A percentile compares a stretch with the other conserved stretches of the same genome.
These are phyloP conservation scores for Dalbergia oliveri DNA, from an alignment of 306 rosid species.

Conservation along the genomic window DNA sequence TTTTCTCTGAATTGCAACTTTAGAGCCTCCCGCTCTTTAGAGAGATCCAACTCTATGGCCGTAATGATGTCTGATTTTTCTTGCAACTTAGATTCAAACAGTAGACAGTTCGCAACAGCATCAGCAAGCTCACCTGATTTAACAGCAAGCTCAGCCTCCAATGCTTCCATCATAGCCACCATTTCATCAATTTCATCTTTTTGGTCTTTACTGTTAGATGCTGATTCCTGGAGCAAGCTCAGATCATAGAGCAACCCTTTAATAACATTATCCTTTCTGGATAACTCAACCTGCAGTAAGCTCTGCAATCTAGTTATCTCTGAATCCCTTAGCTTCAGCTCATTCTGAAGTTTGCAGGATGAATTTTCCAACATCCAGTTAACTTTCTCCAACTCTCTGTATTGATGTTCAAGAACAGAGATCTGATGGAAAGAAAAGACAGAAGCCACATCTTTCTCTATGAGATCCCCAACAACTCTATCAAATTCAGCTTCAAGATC, in stretches of 20 bases:
- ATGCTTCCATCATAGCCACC: constrained; percentile 61
- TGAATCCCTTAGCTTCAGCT: constrained; percentile 54
- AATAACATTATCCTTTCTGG: constrained; percentile 83
- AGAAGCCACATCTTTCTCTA: constrained; percentile 58
- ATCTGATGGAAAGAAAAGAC: constrained; percentile 54
- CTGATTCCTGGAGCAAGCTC: constrained; percentile 96
- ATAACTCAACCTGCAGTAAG: constrained; percentile 68
- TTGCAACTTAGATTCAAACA: constrained; percentile 72
- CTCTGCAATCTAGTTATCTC: constrained; percentile 59
- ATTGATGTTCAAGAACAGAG: constrained; percentile 58
- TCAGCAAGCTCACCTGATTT: constrained; percentile 76
- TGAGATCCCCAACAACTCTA: constrained; percentile 47
- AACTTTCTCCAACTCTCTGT: constrained; percentile 50
- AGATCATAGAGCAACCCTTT: constrained; percentile 85
- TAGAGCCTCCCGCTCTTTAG: constrained; percentile 55
- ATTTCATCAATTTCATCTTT: constrained; percentile 77
- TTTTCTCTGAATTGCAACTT: constrained; percentile 60
- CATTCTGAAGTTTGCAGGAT: constrained; percentile 53
- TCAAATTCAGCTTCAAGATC: constrained; percentile 64
- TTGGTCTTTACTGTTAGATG: constrained; percentile 80
- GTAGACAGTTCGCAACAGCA: constrained; percentile 55
- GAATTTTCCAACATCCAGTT: constrained; percentile 50
- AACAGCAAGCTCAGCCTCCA: constrained; percentile 71
- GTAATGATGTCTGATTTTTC: constrained; percentile 60
- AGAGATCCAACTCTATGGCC: constrained; percentile 67